Conservation (phyloP, 2,329 filamentous ascomycete genomes). For the Pyricularia grisea region DNA sequence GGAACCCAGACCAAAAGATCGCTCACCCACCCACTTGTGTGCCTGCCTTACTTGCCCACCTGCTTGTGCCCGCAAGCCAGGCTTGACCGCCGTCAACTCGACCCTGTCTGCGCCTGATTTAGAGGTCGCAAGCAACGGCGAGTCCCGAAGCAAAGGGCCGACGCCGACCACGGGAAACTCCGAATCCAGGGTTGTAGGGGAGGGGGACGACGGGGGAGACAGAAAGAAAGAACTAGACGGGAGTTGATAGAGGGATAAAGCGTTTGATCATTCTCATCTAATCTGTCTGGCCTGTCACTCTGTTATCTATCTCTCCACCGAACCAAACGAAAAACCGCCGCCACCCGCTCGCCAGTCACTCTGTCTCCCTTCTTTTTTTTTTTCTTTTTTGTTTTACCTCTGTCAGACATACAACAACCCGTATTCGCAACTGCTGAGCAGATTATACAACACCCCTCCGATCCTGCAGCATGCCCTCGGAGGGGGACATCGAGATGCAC, state of each 20-base stretch:
- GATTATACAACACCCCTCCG: neutral
- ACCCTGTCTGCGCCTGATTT: neutral
- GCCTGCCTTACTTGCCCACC: neutral
- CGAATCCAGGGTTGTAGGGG: neutral
- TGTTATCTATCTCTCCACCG: neutral
- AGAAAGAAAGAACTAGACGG: too few species aligned
- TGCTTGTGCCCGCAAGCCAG: neutral
- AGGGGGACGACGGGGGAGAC: neutral
- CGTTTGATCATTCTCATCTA: neutral
- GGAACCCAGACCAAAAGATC: neutral
- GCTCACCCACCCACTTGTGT: neutral
- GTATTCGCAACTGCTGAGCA: neutral
- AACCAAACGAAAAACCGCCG: neutral
- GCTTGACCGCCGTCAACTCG: neutral
- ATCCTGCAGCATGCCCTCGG: constrained; percentile 10
- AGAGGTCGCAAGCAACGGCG: neutral
- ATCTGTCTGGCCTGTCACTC: neutral
- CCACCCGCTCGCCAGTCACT: neutral
- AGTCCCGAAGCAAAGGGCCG: neutral
- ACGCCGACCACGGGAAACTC: neutral
- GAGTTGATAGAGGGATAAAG: neutral
- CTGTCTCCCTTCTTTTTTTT: too few species aligned
- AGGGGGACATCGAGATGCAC: constrained; percentile 14
- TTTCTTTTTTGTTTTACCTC: neutral
- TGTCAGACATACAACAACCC: neutral